Conservation (phyloP, 768 basidiomycete species). For the Roridomyces roridus region DNA sequence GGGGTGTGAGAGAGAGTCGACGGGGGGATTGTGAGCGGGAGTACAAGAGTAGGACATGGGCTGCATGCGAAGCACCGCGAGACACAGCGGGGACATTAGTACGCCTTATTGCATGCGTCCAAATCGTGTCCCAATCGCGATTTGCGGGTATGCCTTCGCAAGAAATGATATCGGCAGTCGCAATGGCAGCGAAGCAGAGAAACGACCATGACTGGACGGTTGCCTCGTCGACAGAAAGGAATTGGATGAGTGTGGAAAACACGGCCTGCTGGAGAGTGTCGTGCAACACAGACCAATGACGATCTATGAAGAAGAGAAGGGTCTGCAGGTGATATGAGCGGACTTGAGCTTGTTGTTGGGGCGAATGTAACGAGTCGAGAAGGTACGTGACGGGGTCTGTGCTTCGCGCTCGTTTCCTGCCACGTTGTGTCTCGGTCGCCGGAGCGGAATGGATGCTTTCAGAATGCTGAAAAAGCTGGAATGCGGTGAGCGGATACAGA, state of each 20-base stretch:
- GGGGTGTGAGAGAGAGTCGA: conserved; percentile 51
- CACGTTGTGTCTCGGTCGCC: conserved; percentile 28
- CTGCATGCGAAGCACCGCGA: conserved; percentile 80
- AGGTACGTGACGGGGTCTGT: conserved; percentile 67
- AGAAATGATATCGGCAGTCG: conserved; percentile 47
- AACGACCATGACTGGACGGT: conserved; percentile 85
- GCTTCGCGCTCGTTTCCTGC: conserved; percentile 57
- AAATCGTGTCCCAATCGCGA: conserved; percentile 79
- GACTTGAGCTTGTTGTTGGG: conserved; percentile 34
- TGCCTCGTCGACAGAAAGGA: conserved; percentile 69
- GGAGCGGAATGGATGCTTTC: conserved; percentile 54
- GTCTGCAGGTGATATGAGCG: conserved; percentile 69
- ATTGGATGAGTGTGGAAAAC: conserved; percentile 58
- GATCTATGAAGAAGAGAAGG: conserved; percentile 84
- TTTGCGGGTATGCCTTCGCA: conserved; percentile 25
- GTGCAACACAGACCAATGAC: conserved; percentile 75
- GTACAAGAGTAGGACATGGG: conserved; percentile 58
- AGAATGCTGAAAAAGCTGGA: conserved; percentile 67
- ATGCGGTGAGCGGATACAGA: conserved; percentile 4
- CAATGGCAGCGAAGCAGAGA: conserved; percentile 77
- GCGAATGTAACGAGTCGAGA: conserved; percentile 52
- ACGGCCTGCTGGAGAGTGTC: conserved; percentile 61
- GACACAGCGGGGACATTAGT: conserved; percentile 70
- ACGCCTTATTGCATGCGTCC: conserved; percentile 83
- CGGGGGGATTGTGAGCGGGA: conserved; percentile 29